Base-by-base conservation (phyloP, 2,329 filamentous ascomycete genomes). In the Hypomyces perniciosus region DNA sequence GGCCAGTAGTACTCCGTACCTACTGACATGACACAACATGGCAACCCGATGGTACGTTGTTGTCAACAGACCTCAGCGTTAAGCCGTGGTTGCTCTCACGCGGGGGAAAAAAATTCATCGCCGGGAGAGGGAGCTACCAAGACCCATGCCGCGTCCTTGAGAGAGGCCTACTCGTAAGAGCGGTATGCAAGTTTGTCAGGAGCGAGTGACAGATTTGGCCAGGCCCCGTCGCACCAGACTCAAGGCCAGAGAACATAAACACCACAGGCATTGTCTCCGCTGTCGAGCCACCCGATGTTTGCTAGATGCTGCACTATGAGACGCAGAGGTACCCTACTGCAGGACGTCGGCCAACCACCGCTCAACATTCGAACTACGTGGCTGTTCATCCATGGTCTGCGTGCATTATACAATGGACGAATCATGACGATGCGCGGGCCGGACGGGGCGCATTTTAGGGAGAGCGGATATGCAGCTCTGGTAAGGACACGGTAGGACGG, bases 401-500 rank as follows among this genome's bases (percentile, higher is more conserved):
- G 29, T 48, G 41, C 37, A 45, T 44, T 44, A 30, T 38, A 12
- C 5, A 34, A 35, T 40, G 46, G 48, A 41, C 50, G 42, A 42
- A 50, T 53, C 46, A 45, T 42, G 37, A 34, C 47, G 28, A 35
- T 10, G 20, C 31, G 46, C 41, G 46, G 51, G 46, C 40, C 46
- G 46, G 42, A 42, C 31, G 41, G 51, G 42, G 42, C 42, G 40
- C 44, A 29, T 27, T 8, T 39, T 40, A 37, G 42, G 13, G 46
- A 20, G 44, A 41, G 46, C 46, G 50, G 50, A 46, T 52, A 50
- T 53, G 51, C 51, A 53, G 42, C 51, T 53, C 43, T 43, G 44
- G 46, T 48, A 39, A 50, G 38, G 50, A 51, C 57, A 58, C 58
- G 61, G 63, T 57, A 60, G 57, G 60, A 63, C 64, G 64, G 64